Percentiles rank a stretch among this genome's conserved stretches.
Conservation (phyloP, 2,329 filamentous ascomycete species). For the Plenodomus lindquistii region DNA sequence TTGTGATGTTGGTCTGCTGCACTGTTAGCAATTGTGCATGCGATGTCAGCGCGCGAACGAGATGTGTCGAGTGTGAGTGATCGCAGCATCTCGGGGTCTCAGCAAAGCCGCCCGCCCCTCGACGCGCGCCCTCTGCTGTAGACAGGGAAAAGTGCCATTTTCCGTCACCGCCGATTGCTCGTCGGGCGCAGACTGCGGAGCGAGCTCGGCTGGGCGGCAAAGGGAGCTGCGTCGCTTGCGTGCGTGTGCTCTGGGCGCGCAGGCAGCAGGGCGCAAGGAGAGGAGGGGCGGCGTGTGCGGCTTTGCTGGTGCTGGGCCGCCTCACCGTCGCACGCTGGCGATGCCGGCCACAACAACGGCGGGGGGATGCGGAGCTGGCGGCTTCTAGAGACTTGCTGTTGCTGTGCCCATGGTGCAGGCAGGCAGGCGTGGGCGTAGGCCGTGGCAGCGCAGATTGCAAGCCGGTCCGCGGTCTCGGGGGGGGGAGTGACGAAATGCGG, state of each 20-base stretch:
- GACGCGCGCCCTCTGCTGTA: slow-evolving; percentile 18
- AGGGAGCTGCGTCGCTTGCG: slow-evolving; percentile 16
- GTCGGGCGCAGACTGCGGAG: background rate
- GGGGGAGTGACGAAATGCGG: slow-evolving; percentile 32
- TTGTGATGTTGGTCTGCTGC: slow-evolving; percentile 59
- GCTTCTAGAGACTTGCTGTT: slow-evolving; percentile 12
- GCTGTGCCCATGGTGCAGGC: slow-evolving; percentile 23
- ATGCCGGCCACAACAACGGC: slow-evolving; percentile 10
- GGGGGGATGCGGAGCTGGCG: slow-evolving; percentile 8
- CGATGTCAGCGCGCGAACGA: slow-evolving; percentile 14
- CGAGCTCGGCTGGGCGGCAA: slow-evolving; percentile 3
- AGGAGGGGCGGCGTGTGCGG: slow-evolving; percentile 36
- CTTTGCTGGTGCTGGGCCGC: slow-evolving; percentile 21
- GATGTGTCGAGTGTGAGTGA: slow-evolving; percentile 3
- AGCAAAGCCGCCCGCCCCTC: slow-evolving; percentile 21
- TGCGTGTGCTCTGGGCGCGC: slow-evolving; percentile 21
- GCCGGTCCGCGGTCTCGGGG: slow-evolving; percentile 21
- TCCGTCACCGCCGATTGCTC: background rate
- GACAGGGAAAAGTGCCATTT: slow-evolving; percentile 7
- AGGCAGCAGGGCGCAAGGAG: slow-evolving; percentile 33
- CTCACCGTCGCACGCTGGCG: slow-evolving; percentile 12
- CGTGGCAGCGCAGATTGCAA: slow-evolving; percentile 33
- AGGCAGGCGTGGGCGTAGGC: slow-evolving; percentile 18
- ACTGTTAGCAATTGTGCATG: slow-evolving; percentile 28
- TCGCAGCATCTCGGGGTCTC: background rate